These are phyloP conservation scores for Pseudogymnoascus sp. DNA, from an alignment of 2,329 filamentous ascomycete genomes.

Conservation along the genomic window DNA sequence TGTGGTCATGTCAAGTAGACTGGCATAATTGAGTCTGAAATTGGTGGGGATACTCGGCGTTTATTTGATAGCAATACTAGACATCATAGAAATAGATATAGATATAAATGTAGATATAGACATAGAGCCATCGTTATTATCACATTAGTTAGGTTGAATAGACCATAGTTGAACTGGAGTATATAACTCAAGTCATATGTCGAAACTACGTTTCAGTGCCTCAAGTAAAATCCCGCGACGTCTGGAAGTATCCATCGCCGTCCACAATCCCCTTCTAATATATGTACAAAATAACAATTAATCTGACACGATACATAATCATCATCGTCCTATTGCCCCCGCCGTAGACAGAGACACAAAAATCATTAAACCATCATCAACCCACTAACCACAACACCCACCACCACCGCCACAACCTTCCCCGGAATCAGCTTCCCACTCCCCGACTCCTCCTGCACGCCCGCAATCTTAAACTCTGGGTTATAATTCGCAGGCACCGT, in stretches of 20 bases:
- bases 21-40: not conserved
- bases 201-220: not conserved
- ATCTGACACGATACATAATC: not conserved
- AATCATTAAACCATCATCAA: not conserved
- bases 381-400: not conserved
- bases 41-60: not conserved
- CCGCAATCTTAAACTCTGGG: slow-evolving; percentile 14
- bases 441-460: not conserved
- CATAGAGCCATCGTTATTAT: too few relatives aligned
- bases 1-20: not conserved
- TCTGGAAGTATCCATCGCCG: not conserved
- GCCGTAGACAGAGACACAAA: not conserved
- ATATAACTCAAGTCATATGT: too few relatives aligned
- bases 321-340: not conserved
- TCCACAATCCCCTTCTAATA: not conserved
- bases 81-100: not conserved
- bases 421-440: not conserved
- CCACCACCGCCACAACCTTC: not conserved
- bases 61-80: not conserved
- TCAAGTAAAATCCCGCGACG: not conserved
- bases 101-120: not conserved
- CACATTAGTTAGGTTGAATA: not conserved
- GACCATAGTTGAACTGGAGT: too few relatives aligned
- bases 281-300: not conserved
- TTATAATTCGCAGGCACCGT: slow-evolving; percentile 18